Conservation (phyloP, 495 filamentous ascomycete species). For the Hypoxylon crocopeplum region DNA sequence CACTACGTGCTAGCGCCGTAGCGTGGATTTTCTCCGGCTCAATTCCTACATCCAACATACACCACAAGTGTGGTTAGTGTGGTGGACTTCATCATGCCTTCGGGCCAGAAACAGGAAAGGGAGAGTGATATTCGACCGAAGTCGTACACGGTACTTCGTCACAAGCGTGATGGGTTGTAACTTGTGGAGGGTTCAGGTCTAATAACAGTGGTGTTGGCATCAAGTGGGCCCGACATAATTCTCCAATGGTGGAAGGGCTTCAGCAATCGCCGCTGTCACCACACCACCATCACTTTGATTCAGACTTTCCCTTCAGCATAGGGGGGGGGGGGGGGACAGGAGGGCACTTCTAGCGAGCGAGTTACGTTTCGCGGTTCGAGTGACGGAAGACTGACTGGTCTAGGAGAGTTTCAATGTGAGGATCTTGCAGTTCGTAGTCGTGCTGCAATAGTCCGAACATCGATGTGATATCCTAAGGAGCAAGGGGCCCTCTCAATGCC, state of each 20-base stretch:
- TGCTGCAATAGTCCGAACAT: constrained; percentile 17
- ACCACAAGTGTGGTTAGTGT: constrained; percentile 31
- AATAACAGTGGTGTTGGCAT: constrained; percentile 35
- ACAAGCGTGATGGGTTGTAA: constrained; percentile 12
- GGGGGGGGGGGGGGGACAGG: no score
- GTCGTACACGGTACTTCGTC: constrained; percentile 36
- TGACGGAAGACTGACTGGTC: constrained; percentile 28
- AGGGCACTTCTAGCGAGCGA: constrained; percentile 19
- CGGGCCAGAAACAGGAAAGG: constrained; percentile 32
- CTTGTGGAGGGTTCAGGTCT: constrained; percentile 26
- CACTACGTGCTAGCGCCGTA: constrained; percentile 28
- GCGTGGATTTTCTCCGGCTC: constrained; percentile 26
- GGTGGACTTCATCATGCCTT: constrained; percentile 28
- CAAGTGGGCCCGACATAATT: constrained; percentile 33
- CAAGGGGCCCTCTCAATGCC: constrained; percentile 34
- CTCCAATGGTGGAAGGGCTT: constrained; percentile 32
- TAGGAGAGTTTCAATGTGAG: constrained; percentile 34
- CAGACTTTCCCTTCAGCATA: no score
- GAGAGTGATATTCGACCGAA: constrained; percentile 35
- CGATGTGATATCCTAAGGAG: constrained; percentile 12
- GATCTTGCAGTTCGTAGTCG: constrained; percentile 22
- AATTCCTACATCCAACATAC: constrained; percentile 30
- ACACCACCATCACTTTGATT: constrained; percentile 29
- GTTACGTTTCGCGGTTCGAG: constrained; percentile 31
- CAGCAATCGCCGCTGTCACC: constrained; percentile 32